Percentiles rank a stretch among this genome's conserved stretches.
phyloP scores from a whole-genome alignment of 768 basidiomycete genomes.

The Brasilioporus rufonigricans region DNA sequence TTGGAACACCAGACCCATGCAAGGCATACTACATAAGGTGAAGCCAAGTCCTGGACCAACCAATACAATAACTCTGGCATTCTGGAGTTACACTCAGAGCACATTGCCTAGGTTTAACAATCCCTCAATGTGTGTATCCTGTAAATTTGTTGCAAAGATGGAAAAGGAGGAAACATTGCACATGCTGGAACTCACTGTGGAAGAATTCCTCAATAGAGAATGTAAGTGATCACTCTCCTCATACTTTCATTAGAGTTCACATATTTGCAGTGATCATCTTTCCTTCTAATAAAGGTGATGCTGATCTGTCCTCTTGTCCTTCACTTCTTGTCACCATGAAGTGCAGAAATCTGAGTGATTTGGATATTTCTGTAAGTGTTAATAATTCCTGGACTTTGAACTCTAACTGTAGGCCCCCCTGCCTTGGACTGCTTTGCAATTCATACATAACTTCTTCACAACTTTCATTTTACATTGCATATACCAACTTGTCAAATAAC shows the following conservation, averaged over 20 bases:
- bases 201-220: background rate
- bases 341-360: background rate
- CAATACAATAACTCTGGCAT: too few species aligned
- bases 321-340: background rate
- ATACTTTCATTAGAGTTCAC: background rate
- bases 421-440: background rate
- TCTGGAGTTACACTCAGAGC: too few species aligned
- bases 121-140: background rate
- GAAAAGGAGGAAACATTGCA: background rate
- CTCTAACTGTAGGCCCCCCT: background rate
- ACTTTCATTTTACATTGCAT: background rate
- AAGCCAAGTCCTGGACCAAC: too few species aligned
- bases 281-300: background rate
- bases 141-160: background rate
- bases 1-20: too few species aligned
- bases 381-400: background rate
- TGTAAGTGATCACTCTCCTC: background rate
- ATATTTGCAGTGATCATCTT: background rate
- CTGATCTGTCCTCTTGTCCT: background rate
- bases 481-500: background rate
- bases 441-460: background rate
- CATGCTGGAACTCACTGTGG: background rate
- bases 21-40: too few species aligned
- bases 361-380: background rate
- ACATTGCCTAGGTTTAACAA: too few species aligned